Evolutionary conservation across 2,329 filamentous ascomycete genomes (phyloP), one percentile per base, ranked within the genome.

Genomic region (Penicillium sp.): DNA sequence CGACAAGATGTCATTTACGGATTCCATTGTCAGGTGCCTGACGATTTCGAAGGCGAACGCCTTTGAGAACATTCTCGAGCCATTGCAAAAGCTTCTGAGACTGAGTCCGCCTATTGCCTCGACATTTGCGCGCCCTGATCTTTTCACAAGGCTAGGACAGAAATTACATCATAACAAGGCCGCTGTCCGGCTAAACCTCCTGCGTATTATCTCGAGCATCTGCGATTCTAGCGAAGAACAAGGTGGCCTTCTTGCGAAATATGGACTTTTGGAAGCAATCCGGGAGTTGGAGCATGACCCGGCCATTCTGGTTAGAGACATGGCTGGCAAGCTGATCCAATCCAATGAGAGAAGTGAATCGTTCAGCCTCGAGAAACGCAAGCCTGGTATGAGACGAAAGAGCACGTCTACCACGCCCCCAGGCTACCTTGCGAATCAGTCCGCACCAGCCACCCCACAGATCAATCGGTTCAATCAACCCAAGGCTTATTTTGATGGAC

Each of bases 1-100:
- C n/a, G n/a, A n/a, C n/a, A n/a, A n/a, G 84, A 86, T 32, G 71
- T 80, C 79, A 34, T 97, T 97, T 63, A 88, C 84, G 1, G 76
- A 84, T 26, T 88, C 89, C 9, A 94, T 98, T 59, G 80, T 95
- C 33, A 81, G 84, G 50, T 95, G 89, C 68, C 90, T 98, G 69
- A 87, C 85, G 51, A 87, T 87, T 15, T 87, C 86, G 46, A 90
- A 89, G 64, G 82, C 88, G 19, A 95, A 94, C 62, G 85, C 88
- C 0, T 97, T 98, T 58, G 93, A 98, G 66, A 96, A 95, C 61
- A 80, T 98, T 17, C 77, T 98, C 1, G 93, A 98, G 63, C 94
- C 93, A 1, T 75, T 98, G 8, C 86, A 96, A 59, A 97, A 97
- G 68, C 77, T 98, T n/a, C 77, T 98, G 12, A 85, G 93, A 15